Conservation (phyloP, 768 basidiomycete genomes). For the Boletus sensibilis region DNA sequence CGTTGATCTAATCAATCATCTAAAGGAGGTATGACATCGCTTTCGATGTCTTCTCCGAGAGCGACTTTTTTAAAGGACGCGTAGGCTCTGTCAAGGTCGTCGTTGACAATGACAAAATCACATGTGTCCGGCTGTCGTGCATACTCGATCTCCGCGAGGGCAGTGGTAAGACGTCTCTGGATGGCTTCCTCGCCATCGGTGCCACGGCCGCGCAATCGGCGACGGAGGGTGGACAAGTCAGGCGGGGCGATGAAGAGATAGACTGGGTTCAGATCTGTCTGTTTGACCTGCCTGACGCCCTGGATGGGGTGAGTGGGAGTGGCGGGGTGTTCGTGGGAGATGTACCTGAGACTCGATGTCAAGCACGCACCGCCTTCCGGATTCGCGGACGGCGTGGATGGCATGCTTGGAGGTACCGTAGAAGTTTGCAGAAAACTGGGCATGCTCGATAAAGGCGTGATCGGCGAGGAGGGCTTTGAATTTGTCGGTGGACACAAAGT, state of each 20-base stretch:
- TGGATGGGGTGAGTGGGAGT: constrained; percentile 30
- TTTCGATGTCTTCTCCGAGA: constrained; percentile 57
- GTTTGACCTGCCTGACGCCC: constrained; percentile 92
- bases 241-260: constrained; percentile 94
- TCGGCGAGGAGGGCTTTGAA: constrained; percentile 70
- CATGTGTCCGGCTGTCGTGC: constrained; percentile 74
- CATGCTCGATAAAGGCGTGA: constrained; percentile 89
- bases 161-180: constrained; percentile 71
- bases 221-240: constrained; percentile 62
- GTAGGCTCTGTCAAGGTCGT: constrained; percentile 83
- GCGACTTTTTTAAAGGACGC: constrained; percentile 72
- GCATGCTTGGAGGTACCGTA: constrained; percentile 91
- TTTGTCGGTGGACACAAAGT: constrained; percentile 70
- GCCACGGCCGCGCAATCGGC: constrained; percentile 73
- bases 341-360: constrained; percentile 91
- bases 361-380: constrained; percentile 82
- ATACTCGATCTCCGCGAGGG: constrained; percentile 78
- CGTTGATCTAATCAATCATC: constrained; percentile 43
- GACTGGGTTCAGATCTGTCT: constrained; percentile 76
- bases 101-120: constrained; percentile 87
- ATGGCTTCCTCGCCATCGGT: constrained; percentile 79
- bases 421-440: constrained; percentile 88
- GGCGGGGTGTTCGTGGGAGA: background rate
- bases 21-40: constrained; percentile 67
- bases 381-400: constrained; percentile 61